Base-by-base conservation (phyloP, 345 rosid species). In the Linum tenue region DNA sequence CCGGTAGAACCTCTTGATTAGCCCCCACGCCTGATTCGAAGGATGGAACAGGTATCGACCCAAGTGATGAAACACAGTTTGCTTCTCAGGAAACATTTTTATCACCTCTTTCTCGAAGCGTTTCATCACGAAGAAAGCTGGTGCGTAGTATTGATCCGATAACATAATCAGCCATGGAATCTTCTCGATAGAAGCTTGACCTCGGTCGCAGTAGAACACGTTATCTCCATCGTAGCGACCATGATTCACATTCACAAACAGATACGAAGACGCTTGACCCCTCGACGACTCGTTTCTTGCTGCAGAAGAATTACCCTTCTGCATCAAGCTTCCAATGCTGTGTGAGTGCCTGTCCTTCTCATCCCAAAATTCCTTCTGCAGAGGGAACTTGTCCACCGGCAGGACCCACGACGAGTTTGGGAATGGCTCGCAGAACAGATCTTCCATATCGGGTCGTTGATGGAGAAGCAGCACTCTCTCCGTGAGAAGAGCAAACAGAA, bases 11-110 rank as follows among this genome's bases (percentile, higher is more conserved):
- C 68, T 43, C 1, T 63, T 64, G 51, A 70, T 70, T 0, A 70
- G 69, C 17, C 73, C 73, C 73, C 73, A 70, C 17, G 64, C 68
- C 6, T 64, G n/a, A 8, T 70, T 70, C 14, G 73, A 64, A 3
- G 68, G 69, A 3, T 70, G 64, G 39, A 70, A 70, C 44, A 70
- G 68, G 39, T 70, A 70, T 1, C 64, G 67, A 31, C 59, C 64
- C 59, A 70, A 58, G 68, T 58, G 57, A 22, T 70, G 73, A 39
- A 70, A 70, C 15, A 70, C 68, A 4, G 64, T 42, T 58, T 48
- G 68, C 44, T 70, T 70, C 36, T 70, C 59, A 44, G 73, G 73
- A 42, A 70, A 70, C 68, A 70, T 57, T 39, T 17, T 64, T 17
- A 35, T n/a, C 14, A 70, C 55, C 16, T 70, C 64, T 56, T 63